These are phyloP conservation scores for Gossypium trilobum DNA, from an alignment of 441 rosid species.

Conservation along the genomic window DNA sequence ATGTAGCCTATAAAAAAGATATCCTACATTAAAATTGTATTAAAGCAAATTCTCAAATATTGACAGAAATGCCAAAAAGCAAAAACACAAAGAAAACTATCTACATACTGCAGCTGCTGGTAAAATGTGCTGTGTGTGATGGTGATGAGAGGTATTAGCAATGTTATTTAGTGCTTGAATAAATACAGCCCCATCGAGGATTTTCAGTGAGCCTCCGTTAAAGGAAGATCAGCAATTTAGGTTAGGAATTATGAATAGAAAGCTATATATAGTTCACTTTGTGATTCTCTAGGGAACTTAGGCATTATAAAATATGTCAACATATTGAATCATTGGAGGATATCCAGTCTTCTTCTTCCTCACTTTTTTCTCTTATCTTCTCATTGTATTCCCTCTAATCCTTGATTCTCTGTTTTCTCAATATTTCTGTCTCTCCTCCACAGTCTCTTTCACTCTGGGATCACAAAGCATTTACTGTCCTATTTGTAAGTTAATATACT, in stretches of 20 bases:
- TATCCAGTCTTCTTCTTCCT: background rate
- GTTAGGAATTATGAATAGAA: slow-evolving; percentile 8
- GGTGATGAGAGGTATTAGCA: background rate
- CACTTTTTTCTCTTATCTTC: background rate
- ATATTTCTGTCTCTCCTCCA: background rate
- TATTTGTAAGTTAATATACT: background rate
- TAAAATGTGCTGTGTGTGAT: background rate
- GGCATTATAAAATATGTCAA: background rate
- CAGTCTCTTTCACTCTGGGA: background rate
- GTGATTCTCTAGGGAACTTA: background rate
- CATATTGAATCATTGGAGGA: background rate
- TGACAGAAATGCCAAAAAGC: slow-evolving; percentile 15
- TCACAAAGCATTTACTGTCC: background rate
- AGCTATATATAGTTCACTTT: background rate
- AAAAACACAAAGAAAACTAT: slow-evolving; percentile 8
- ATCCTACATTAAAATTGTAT: slow-evolving; percentile 1
- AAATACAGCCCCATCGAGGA: background rate
- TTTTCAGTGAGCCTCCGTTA: background rate
- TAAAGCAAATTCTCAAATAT: slow-evolving; percentile 14
- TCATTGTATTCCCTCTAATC: background rate
- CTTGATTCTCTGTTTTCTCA: background rate
- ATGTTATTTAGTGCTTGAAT: background rate
- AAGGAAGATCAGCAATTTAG: background rate
- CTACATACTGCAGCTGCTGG: background rate
- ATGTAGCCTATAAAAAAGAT: slow-evolving; percentile 46